phyloP scores from a whole-genome alignment of 2,329 filamentous ascomycete genomes.

The Verticillium isaacii region DNA sequence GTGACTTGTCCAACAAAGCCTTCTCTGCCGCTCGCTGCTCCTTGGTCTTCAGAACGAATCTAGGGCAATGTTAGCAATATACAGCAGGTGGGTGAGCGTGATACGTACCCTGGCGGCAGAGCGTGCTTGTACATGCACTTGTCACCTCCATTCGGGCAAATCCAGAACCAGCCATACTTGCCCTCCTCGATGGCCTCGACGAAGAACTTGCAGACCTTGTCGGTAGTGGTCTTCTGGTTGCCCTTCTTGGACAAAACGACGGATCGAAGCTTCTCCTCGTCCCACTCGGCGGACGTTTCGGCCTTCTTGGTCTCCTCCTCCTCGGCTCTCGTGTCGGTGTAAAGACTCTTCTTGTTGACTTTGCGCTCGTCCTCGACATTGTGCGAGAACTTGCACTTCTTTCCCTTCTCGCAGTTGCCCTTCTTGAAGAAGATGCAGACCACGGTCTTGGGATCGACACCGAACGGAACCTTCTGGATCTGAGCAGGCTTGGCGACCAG shows the following conservation, averaged over 20 bases:
- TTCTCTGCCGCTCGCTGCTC: constrained; percentile 95
- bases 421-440: constrained; percentile 97
- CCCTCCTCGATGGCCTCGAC: constrained; percentile 96
- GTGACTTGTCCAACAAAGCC: constrained; percentile 91
- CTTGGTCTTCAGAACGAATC: constrained; percentile 95
- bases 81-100: not conserved
- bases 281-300: constrained; percentile 95
- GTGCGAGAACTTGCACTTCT: constrained; percentile 97
- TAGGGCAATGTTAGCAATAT: constrained; percentile 26
- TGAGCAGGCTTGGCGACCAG: constrained; percentile 90
- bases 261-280: constrained; percentile 88
- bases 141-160: constrained; percentile 91
- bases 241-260: constrained; percentile 96
- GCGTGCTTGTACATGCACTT: constrained; percentile 99
- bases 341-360: constrained; percentile 86
- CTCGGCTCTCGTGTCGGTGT: constrained; percentile 73
- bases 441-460: constrained; percentile 96
- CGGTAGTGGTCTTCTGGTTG: constrained; percentile 89
- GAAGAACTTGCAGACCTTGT: constrained; percentile 99
- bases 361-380: constrained; percentile 86
- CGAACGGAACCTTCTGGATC: constrained; percentile 96
- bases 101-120: constrained; percentile 81
- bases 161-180: constrained; percentile 99
- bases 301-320: constrained; percentile 77
- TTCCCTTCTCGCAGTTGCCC: constrained; percentile 93